Evolutionary conservation across 2,329 filamentous ascomycete genomes (phyloP), one percentile per base, ranked within the genome.

Genomic region (Colletotrichum falcatum): DNA sequence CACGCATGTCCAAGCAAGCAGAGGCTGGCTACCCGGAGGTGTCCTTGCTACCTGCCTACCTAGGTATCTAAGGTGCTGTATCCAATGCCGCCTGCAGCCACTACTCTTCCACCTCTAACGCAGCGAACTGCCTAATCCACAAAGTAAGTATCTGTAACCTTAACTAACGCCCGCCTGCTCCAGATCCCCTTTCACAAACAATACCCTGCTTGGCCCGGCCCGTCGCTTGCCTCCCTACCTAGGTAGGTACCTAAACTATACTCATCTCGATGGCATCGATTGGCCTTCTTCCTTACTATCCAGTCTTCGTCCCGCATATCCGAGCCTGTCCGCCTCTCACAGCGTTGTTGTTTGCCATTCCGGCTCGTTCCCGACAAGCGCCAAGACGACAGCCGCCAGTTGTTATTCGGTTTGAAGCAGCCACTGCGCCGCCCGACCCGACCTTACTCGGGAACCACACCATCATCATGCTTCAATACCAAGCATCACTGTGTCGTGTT

Each of bases 361-460:
- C 26, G 55, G 48, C 44, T 12, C 54, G 48, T 51, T 12, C 54
- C 62, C 62, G 55, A 60, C 39, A 48, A 69, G 55, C 55, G 55
- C 62, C 66, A 60, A 69, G 54, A 26, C 26, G 37, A 23, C 20
- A n/a, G 53, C n/a, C 49, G 33, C 26, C 61, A 58, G 42, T 67
- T 48, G 46, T 67, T 35, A 59, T 59, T 65, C 66, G 20, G 26
- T 20, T 23, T 30, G 46, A 54, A 30, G 55, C 16, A 48, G n/a
- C 26, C 20, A 28, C 37, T 49, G 37, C 53, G 14, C 8, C n/a
- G n/a, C n/a, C n/a, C n/a, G n/a, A n/a, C n/a, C 48, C 8, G 28
- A n/a, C 33, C 51, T 49, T 62, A 58, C 58, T 59, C 64, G 53
- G 46, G 53, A 65, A 67, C 46, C 64, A 67, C 63, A 30, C 59